A percentile compares a stretch with the other conserved stretches of the same genome.
These are phyloP conservation scores for Cajanus cajan DNA, from an alignment of 306 rosid genomes.

Conservation along the genomic window DNA sequence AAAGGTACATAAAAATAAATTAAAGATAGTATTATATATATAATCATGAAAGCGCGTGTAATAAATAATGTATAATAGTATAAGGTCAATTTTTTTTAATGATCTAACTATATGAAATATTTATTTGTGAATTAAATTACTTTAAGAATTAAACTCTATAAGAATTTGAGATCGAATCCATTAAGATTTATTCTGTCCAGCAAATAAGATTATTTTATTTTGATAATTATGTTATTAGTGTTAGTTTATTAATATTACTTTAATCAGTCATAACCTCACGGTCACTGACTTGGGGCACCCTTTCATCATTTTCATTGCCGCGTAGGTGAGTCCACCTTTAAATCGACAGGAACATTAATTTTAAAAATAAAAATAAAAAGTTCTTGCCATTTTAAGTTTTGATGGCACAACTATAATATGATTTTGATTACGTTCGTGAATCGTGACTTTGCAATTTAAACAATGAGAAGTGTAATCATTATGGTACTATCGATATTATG, in stretches of 20 bases:
- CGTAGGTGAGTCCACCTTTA: constrained; percentile 2
- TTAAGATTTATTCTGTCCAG: neutral
- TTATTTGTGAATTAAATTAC: neutral
- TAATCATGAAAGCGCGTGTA: too few relatives aligned
- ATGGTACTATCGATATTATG: neutral
- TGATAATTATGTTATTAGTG: neutral
- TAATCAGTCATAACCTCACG: neutral
- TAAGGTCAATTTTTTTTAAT: too few relatives aligned
- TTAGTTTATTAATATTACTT: neutral
- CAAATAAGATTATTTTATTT: constrained; percentile 1
- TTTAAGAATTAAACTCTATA: neutral
- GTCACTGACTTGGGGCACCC: constrained; percentile 1
- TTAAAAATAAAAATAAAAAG: too few relatives aligned
- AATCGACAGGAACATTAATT: neutral
- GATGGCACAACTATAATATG: neutral
- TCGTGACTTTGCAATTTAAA: neutral
- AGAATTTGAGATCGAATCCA: constrained; percentile 4
- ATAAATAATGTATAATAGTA: neutral
- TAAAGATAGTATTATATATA: neutral
- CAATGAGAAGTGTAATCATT: constrained; percentile 27
- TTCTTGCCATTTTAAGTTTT: neutral
- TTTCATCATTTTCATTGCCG: constrained; percentile 28
- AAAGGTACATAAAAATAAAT: neutral
- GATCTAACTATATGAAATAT: neutral
- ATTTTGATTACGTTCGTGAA: constrained; percentile 21